These are phyloP conservation scores for Chalciporus chontae DNA, from an alignment of 768 basidiomycete species.

Conservation along the genomic window DNA sequence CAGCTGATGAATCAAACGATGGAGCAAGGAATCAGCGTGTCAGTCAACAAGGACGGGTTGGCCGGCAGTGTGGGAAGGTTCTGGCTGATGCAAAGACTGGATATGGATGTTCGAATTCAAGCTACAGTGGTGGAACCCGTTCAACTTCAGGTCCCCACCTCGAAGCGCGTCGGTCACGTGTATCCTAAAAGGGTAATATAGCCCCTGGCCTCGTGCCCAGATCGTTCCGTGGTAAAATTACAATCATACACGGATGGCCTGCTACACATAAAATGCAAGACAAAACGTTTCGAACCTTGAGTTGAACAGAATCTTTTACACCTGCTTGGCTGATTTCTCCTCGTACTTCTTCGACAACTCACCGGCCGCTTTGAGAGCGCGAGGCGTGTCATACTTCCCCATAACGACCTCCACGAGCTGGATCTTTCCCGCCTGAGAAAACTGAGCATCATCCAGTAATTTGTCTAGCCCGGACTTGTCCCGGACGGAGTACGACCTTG, in stretches of 20 bases:
- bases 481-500: slow-evolving; percentile 62
- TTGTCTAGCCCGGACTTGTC: slow-evolving; percentile 64
- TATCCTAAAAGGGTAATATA: neutral
- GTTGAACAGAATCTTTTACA: slow-evolving; percentile 4
- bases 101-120: neutral
- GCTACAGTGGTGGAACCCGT: neutral
- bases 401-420: slow-evolving; percentile 82
- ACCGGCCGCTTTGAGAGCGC: slow-evolving; percentile 52
- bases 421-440: slow-evolving; percentile 61
- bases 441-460: slow-evolving; percentile 61
- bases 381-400: slow-evolving; percentile 69
- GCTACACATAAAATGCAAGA: neutral
- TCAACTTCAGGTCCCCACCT: neutral
- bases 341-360: slow-evolving; percentile 25
- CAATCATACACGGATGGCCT: neutral
- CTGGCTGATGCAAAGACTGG: neutral
- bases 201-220: neutral
- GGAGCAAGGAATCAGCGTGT: neutral
- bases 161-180: slow-evolving; percentile 29
- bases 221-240: no score
- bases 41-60: neutral
- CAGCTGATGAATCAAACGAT: neutral
- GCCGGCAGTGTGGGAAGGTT: no score
- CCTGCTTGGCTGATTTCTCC: slow-evolving; percentile 16
- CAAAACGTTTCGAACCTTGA: neutral